Base-by-base conservation (phyloP, 2,329 filamentous ascomycete genomes). In the Chaetomium sp. region DNA sequence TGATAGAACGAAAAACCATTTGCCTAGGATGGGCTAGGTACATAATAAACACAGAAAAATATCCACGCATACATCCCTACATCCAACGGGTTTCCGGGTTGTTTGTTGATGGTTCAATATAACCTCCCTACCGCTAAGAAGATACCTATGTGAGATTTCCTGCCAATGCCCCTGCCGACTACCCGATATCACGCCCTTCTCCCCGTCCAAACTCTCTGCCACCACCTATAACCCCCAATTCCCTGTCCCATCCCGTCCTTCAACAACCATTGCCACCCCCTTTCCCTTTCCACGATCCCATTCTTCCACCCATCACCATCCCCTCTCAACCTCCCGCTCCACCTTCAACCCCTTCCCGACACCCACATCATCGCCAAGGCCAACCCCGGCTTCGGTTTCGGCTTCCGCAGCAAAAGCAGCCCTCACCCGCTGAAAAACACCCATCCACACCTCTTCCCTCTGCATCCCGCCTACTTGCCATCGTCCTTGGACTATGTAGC, bases 381-480 rank as follows among this genome's bases (percentile, higher is more conserved):
- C 38, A 36, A 5, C 32, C 8, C 5, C 37, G 5, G n/a, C 36
- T 5, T 6, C 34, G 19, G 19, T 27, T 27, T 27, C 19, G 19
- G 19, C 19, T 27, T 27, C 19, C 19, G 19, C 19, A 27, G 19
- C 19, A 27, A 27, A 27, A 27, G 19, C 19, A 27, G 19, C 19
- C n/a, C 61, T 59, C 3, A 87, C 74, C 66, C 78, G 74, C 60
- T 85, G 79, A 71, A 92, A 91, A 40, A 87, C 69, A 59, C 80
- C 76, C 64, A 85, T 72, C 68, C 91, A 89, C 0, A 84, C 77
- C 45, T 76, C 76, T 2, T 80, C 75, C 57, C 85, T 81, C 73
- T 91, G 86, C 54, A 85, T 87, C 0, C 89, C 89, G 7, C 85
- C 83, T 14, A 92, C 75, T 60, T 84, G 79, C 69, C 82, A 90